phyloP scores from a whole-genome alignment of 345 rosid genomes.

The Anastatica hierochuntica region DNA sequence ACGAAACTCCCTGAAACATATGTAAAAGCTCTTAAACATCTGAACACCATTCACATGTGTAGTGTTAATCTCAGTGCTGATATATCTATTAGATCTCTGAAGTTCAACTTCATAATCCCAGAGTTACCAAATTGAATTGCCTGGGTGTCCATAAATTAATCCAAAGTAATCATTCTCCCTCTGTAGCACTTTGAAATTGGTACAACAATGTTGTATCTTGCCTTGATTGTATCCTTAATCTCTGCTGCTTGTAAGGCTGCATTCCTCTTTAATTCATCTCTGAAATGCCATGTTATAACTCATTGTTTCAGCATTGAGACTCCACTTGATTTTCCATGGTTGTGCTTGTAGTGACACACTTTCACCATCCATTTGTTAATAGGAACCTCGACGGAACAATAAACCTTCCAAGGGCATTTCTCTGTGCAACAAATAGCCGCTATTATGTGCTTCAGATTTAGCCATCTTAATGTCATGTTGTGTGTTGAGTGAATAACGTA shows the following conservation, averaged over 20 bases:
- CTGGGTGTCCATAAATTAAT: not conserved
- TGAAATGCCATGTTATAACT: not conserved
- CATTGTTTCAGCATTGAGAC: not conserved
- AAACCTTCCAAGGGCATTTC: too few species aligned
- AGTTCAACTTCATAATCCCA: not conserved
- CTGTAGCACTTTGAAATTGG: not conserved
- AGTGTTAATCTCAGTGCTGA: not conserved
- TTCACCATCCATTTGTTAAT: not conserved
- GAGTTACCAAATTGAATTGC: not conserved
- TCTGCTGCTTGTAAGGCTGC: not conserved
- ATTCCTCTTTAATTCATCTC: not conserved
- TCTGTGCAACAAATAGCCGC: too few species aligned
- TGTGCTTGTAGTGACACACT: not conserved
- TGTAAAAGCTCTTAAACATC: not conserved
- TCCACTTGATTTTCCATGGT: not conserved
- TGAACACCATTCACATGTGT: not conserved
- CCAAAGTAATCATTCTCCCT: not conserved
- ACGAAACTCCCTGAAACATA: not conserved
- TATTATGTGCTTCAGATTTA: too few species aligned
- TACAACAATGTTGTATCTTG: not conserved
- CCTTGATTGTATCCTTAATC: not conserved
- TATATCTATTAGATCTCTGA: not conserved
- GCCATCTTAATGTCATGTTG: too few species aligned
- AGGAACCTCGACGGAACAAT: too few species aligned
- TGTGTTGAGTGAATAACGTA: too few species aligned